Evolutionary conservation across 2,329 filamentous ascomycete species (phyloP).

Genomic region (Pyrenophora graminea): DNA sequence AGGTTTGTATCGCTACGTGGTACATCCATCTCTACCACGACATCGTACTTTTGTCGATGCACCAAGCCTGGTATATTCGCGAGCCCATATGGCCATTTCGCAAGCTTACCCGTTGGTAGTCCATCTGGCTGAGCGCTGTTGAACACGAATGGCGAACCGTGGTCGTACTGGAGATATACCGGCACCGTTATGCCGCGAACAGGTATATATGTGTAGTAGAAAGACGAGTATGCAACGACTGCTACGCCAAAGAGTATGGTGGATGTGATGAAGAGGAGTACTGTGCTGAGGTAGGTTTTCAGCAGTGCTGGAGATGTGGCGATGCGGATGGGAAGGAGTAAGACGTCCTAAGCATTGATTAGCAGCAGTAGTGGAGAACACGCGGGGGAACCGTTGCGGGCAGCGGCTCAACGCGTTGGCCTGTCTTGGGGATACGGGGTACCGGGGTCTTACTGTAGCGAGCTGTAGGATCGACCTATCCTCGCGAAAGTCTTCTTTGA

Average conservation of each 20-base stretch:
- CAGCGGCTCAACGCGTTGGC: not conserved
- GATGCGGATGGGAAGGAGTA: slow-evolving; percentile 59
- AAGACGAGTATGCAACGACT: slow-evolving; percentile 64
- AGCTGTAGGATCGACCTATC: slow-evolving; percentile 18
- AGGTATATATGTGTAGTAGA: slow-evolving; percentile 72
- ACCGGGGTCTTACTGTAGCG: slow-evolving; percentile 25
- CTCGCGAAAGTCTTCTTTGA: slow-evolving; percentile 25
- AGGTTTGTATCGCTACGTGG: slow-evolving; percentile 79
- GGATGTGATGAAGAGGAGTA: slow-evolving; percentile 59
- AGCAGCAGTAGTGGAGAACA: slow-evolving; percentile 5
- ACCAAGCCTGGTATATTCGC: slow-evolving; percentile 49
- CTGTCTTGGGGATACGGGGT: not conserved
- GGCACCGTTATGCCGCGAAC: slow-evolving; percentile 64
- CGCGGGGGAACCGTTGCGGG: not conserved
- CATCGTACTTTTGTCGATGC: slow-evolving; percentile 81
- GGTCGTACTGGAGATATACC: slow-evolving; percentile 69
- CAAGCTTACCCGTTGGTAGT: slow-evolving; percentile 3
- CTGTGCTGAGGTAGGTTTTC: slow-evolving; percentile 65
- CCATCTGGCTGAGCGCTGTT: slow-evolving; percentile 10
- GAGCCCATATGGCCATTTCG: slow-evolving; percentile 56
- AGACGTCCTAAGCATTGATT: slow-evolving; percentile 51
- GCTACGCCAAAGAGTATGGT: slow-evolving; percentile 62
- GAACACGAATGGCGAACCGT: slow-evolving; percentile 10
- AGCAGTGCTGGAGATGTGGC: slow-evolving; percentile 65
- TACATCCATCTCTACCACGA: slow-evolving; percentile 73